These are phyloP conservation scores for Ceriops zippeliana DNA, from an alignment of 345 rosid species.

Conservation along the genomic window DNA sequence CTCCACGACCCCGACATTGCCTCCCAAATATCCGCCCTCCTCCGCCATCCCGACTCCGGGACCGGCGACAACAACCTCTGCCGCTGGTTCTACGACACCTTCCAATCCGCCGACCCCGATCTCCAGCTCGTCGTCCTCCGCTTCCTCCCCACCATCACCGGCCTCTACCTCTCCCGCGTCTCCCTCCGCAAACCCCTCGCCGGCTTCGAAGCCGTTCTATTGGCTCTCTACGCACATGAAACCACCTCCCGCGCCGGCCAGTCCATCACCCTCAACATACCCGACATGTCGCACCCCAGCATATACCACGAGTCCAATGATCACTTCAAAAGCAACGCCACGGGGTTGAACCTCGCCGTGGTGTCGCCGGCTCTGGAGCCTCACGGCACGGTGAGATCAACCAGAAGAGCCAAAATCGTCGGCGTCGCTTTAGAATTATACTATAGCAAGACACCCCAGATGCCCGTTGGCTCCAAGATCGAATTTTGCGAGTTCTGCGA, in stretches of 20 bases:
- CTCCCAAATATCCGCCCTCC: constrained; percentile 62
- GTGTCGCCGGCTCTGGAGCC: constrained; percentile 73
- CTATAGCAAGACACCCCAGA: constrained; percentile 44
- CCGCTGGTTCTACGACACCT: constrained; percentile 90
- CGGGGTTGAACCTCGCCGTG: constrained; percentile 60
- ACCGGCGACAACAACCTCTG: constrained; percentile 77
- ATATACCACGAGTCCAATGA: constrained; percentile 67
- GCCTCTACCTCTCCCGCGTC: constrained; percentile 72
- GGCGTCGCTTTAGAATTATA: constrained; percentile 78
- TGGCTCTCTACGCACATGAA: constrained; percentile 79
- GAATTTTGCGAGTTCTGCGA: constrained; percentile 68
- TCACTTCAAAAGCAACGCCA: constrained; percentile 31
- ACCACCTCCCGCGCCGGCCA: constrained; percentile 60
- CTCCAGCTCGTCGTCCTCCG: constrained; percentile 76
- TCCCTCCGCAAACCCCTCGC: constrained; percentile 57
- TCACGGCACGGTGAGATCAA: constrained; percentile 69
- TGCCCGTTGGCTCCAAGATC: constrained; percentile 60
- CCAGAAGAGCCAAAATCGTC: constrained; percentile 60
- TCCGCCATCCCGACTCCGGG: constrained; percentile 63
- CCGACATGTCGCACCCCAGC: constrained; percentile 68
- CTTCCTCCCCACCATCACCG: constrained; percentile 63
- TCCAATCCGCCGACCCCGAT: constrained; percentile 53
- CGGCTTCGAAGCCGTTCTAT: constrained; percentile 75
- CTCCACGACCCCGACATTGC: constrained; percentile 52
- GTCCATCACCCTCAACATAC: constrained; percentile 57